Evolutionary conservation across 108 stramenopile species (phyloP).

Genomic region (Aurantiochytrium sp.): DNA sequence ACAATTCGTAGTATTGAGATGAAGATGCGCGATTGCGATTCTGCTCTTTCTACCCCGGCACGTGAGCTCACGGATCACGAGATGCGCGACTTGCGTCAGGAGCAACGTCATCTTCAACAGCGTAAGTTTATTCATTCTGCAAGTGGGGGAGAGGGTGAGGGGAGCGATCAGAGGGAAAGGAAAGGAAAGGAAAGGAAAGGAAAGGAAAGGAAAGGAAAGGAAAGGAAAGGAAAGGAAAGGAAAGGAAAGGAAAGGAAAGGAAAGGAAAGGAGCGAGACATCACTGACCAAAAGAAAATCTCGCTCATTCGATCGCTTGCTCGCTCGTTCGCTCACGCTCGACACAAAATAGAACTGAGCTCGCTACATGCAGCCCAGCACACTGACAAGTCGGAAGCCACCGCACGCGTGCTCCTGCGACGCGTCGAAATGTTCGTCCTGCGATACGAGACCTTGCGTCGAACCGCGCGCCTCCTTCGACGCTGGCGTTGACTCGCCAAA

Average conservation of each 20-base stretch:
- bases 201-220: too few relatives aligned
- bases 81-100: neutral
- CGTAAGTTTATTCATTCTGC: neutral
- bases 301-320: neutral
- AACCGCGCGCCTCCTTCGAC: neutral
- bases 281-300: neutral
- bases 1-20: neutral
- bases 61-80: neutral
- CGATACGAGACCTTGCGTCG: neutral
- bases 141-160: too few relatives aligned
- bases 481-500: neutral
- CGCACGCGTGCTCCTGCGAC: neutral
- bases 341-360: neutral
- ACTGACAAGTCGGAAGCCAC: neutral
- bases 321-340: neutral
- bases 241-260: too few relatives aligned
- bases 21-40: neutral
- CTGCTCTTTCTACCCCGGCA: neutral
- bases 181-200: too few relatives aligned
- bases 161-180: too few relatives aligned
- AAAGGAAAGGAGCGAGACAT: too few relatives aligned
- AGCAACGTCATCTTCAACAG: neutral
- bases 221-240: too few relatives aligned
- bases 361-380: neutral
- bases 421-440: neutral